Evolutionary conservation across 2,329 filamentous ascomycete genomes (phyloP).

Genomic region (Pseudogymnoascus verrucosus): DNA sequence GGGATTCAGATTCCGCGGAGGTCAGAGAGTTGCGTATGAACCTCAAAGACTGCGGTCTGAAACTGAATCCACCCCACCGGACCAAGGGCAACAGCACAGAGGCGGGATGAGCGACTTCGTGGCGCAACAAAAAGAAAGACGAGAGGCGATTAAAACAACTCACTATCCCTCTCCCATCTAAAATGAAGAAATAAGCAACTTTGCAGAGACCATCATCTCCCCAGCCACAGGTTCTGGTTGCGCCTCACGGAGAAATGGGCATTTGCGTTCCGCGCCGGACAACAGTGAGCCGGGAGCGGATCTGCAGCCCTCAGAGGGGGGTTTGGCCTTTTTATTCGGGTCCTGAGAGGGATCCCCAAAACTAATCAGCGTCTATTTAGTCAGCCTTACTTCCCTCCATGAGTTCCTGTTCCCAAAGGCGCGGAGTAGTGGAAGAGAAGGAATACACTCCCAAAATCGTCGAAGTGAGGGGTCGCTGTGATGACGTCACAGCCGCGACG

Average conservation of each 20-base stretch:
- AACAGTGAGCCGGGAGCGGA: not conserved
- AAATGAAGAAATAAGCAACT: not conserved
- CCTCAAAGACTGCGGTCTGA: not conserved
- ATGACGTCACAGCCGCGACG: not conserved
- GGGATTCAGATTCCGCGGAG: not conserved
- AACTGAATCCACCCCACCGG: not conserved
- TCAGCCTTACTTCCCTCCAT: not conserved
- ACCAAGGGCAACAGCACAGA: not conserved
- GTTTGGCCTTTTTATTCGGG: not conserved
- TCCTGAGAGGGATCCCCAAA: not conserved
- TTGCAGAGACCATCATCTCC: not conserved
- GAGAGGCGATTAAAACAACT: not conserved
- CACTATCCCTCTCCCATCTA: not conserved
- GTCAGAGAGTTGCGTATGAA: not conserved
- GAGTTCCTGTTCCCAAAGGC: not conserved
- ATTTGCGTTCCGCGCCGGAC: not conserved
- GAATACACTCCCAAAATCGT: not conserved
- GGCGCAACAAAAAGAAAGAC: not conserved
- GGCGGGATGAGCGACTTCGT: not conserved
- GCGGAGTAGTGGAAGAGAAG: not conserved
- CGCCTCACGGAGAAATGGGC: not conserved
- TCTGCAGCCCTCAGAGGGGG: not conserved
- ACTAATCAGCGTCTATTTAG: not conserved
- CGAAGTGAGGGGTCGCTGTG: not conserved
- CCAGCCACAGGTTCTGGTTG: not conserved